These are phyloP conservation scores for Kurtzmaniella quercitrusa DNA, from an alignment of 1,139 yeast species.

Conservation along the genomic window DNA sequence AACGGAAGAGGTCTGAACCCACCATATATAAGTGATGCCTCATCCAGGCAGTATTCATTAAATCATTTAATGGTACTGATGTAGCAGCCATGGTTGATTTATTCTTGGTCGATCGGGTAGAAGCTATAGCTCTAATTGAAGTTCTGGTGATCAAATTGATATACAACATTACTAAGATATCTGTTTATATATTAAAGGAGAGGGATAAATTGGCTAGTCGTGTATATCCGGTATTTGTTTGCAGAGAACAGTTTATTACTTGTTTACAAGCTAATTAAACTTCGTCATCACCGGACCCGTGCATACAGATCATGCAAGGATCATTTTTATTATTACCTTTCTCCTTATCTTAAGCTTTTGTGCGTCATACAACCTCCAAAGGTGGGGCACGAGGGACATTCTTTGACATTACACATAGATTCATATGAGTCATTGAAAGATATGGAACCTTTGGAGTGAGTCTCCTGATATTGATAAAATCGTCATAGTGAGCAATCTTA, in stretches of 20 bases:
- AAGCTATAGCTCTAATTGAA: not conserved
- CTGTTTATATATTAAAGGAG: not conserved
- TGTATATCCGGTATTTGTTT: not conserved
- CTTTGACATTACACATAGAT: not conserved
- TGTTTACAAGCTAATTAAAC: not conserved
- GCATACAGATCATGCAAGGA: not conserved
- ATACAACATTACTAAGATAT: not conserved
- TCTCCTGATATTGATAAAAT: too few relatives aligned
- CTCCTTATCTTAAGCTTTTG: not conserved
- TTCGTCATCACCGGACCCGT: not conserved
- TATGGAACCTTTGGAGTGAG: too few relatives aligned
- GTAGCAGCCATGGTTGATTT: not conserved
- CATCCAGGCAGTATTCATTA: slow-evolving; percentile 25
- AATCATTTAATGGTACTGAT: slow-evolving; percentile 7
- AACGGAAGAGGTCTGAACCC: slow-evolving; percentile 34
- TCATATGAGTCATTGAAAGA: too few relatives aligned
- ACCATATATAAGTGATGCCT: slow-evolving; percentile 30
- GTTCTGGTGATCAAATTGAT: not conserved
- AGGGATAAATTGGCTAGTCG: not conserved
- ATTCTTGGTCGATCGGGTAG: not conserved
- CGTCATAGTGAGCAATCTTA: not conserved
- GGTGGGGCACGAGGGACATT: not conserved
- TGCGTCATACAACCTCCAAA: not conserved
- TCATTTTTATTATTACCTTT: not conserved
- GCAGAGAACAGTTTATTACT: not conserved